Percentiles rank a stretch among this genome's conserved stretches.
Evolutionary conservation across 73 alveolate genomes (phyloP).

Genomic region (Paramecium sexaurelia): DNA sequence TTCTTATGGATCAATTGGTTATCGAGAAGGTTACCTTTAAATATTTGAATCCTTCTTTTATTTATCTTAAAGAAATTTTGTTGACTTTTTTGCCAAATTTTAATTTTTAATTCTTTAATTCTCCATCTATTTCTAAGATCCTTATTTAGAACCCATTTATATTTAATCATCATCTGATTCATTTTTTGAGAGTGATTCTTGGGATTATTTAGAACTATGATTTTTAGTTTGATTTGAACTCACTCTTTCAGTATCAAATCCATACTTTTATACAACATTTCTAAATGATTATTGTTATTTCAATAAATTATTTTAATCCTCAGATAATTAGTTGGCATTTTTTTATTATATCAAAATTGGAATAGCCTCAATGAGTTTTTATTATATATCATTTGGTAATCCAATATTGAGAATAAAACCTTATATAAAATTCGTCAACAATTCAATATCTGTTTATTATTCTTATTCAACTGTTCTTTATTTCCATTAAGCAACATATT

Average conservation of each 20-base stretch:
- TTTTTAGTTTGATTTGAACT: not conserved
- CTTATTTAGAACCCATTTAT: not conserved
- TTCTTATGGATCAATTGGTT: not conserved
- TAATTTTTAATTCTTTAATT: not conserved
- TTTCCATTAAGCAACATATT: conserved; percentile 5
- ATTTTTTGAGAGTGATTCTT: not conserved
- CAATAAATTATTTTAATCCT: not conserved
- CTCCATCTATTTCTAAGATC: not conserved
- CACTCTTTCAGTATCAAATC: not conserved
- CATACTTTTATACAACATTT: not conserved
- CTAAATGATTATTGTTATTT: not conserved
- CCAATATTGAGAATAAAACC: not conserved
- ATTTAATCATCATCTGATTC: not conserved
- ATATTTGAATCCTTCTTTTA: not conserved
- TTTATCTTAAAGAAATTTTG: not conserved
- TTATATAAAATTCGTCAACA: not conserved
- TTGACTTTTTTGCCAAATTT: not conserved
- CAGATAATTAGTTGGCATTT: not conserved
- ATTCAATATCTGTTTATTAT: not conserved
- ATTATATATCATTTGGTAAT: not conserved
- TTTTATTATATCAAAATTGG: not conserved
- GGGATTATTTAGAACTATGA: not conserved
- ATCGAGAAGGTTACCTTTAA: not conserved
- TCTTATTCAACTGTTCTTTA: not conserved
- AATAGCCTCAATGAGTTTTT: not conserved